Base-by-base conservation (phyloP, 1,284 basidiomycete genomes). In the Cutaneotrichosporon sp. region DNA sequence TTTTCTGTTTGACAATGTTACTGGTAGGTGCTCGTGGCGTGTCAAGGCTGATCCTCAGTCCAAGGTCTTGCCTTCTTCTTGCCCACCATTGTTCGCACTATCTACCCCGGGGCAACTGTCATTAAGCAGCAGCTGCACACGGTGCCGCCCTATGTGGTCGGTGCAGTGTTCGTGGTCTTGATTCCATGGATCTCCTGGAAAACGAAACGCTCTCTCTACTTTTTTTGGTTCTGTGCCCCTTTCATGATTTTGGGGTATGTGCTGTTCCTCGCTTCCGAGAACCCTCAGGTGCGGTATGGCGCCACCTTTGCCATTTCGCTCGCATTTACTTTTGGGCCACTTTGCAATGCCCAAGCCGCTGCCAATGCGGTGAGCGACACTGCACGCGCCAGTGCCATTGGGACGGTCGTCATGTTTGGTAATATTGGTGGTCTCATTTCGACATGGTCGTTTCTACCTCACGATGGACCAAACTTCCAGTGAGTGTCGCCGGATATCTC, bases 1-100 rank as follows among this genome's bases (percentile, higher is more conserved):
- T 54, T 75, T 74, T 62, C 40, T 77, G 9, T 62, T 76, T 44
- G 68, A 74, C 60, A 77, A 77, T 63, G 53, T 65, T 21, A 55
- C 61, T 30, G 26, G 26, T 30, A 30, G 10, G 26, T 7, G 26
- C 26, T 30, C 10, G 7, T 30, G 5, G 26, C 5, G 5, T 30
- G 7, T 30, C 26, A 10, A 30, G 26, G 26, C 26, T 30, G 26
- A 30, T 10, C 5, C 26, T 30, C 26, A 1, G 60, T 62, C 10
- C 63, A 63, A 40, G 61, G 60, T 4, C 46, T 68, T 9, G 61
- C 58, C 8, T 63, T 67, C 51, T 68, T 68, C 54, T 63, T 62
- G 10, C 60, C 63, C 8, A 63, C 63, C 5, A 63, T 51, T 1
- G 61, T 66, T 21, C 49, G 56, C 12, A 61, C 65, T 2, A 68